Evolutionary conservation across 2,329 filamentous ascomycete species (phyloP).

Genomic region (Pyrenophora tritici-repentis): DNA sequence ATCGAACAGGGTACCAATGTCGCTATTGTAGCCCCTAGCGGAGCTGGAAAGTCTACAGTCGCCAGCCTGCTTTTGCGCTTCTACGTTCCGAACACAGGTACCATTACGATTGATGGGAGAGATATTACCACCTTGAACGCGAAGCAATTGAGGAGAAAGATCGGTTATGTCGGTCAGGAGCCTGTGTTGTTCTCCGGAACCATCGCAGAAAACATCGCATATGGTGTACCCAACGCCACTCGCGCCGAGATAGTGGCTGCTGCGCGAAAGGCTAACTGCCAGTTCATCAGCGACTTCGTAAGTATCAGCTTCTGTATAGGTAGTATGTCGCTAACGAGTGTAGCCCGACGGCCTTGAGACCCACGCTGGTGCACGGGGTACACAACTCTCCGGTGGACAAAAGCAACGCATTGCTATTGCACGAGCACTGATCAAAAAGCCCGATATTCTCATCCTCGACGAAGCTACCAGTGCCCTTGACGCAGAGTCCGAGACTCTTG

Average conservation of each 20-base stretch:
- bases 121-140: conserved; percentile 88
- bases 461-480: conserved; percentile 94
- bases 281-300: conserved; percentile 91
- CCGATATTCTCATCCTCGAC: conserved; percentile 94
- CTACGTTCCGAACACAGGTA: conserved; percentile 79
- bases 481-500: conserved; percentile 93
- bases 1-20: conserved; percentile 94
- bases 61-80: conserved; percentile 89
- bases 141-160: conserved; percentile 88
- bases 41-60: conserved; percentile 95
- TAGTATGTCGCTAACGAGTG: conserved; percentile 22
- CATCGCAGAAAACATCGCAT: conserved; percentile 87
- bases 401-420: conserved; percentile 98
- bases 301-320: conserved; percentile 38
- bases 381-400: conserved; percentile 92
- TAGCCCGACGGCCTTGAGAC: conserved; percentile 92
- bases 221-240: conserved; percentile 80
- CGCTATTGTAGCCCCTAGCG: conserved; percentile 93
- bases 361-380: conserved; percentile 86
- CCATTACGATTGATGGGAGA: conserved; percentile 80
- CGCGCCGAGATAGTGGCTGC: conserved; percentile 82
- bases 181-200: conserved; percentile 89
- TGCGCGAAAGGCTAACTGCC: conserved; percentile 90
- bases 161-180: conserved; percentile 94
- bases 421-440: conserved; percentile 89